A percentile compares a stretch with the other conserved stretches of the same genome.
These are phyloP conservation scores for Aegle marmelos DNA, from an alignment of 345 rosid genomes.

Conservation along the genomic window DNA sequence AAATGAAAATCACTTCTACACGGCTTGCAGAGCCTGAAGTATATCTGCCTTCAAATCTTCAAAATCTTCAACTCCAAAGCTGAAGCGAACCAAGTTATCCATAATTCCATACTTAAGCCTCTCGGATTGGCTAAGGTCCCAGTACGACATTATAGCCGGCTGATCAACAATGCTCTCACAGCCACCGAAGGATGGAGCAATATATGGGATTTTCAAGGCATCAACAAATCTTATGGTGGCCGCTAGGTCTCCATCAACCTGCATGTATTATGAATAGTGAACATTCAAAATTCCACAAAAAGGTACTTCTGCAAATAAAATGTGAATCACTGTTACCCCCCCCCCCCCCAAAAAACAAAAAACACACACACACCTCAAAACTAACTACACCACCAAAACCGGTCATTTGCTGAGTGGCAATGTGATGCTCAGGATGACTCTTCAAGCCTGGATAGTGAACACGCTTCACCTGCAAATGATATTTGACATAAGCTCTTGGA, in stretches of 20 bases:
- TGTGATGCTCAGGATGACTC: slow-evolving; percentile 90
- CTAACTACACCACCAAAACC: slow-evolving; percentile 99
- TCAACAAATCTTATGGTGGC: slow-evolving; percentile 78
- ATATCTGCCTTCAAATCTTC: slow-evolving; percentile 87
- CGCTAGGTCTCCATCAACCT: slow-evolving; percentile 81
- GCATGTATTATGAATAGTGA: slow-evolving; percentile 8
- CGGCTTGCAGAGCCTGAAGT: slow-evolving; percentile 77
- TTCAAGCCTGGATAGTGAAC: slow-evolving; percentile 92
- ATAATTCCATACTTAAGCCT: slow-evolving; percentile 74
- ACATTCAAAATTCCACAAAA: neutral
- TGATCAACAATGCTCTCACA: slow-evolving; percentile 98
- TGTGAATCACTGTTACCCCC: neutral
- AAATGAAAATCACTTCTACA: slow-evolving; percentile 18
- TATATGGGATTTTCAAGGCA: slow-evolving; percentile 87
- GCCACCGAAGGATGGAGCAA: slow-evolving; percentile 98
- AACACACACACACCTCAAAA: slow-evolving; percentile 66
- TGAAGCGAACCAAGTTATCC: slow-evolving; percentile 92
- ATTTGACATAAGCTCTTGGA: neutral
- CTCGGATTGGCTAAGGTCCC: slow-evolving; percentile 84
- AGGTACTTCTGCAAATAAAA: too few species aligned
- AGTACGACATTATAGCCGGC: slow-evolving; percentile 98
- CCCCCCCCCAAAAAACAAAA: neutral
- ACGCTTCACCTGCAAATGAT: slow-evolving; percentile 59
- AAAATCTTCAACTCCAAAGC: slow-evolving; percentile 93
- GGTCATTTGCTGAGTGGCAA: slow-evolving; percentile 93